Conservation (phyloP, 1,284 basidiomycete genomes). For the Melanopsichium pennsylvanicum region DNA sequence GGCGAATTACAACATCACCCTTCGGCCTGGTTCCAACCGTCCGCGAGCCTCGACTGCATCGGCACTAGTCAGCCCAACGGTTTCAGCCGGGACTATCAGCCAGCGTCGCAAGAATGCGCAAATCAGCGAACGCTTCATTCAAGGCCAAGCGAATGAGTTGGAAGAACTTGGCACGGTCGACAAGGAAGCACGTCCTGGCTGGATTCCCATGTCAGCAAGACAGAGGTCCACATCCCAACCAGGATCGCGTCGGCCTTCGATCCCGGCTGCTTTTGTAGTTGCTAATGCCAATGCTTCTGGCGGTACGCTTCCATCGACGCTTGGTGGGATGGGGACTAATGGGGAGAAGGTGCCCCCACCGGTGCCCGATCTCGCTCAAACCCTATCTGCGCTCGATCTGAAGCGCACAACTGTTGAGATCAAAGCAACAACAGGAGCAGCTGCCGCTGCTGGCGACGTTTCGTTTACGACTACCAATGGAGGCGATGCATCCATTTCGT, state of each 20-base stretch:
- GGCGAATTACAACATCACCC: slow-evolving; percentile 2
- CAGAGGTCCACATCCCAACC: slow-evolving; percentile 53
- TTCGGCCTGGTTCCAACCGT: slow-evolving; percentile 13
- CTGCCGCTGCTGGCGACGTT: neutral
- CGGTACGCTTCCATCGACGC: neutral
- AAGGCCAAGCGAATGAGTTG: slow-evolving; percentile 2
- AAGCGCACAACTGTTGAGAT: slow-evolving; percentile 3
- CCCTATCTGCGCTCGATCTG: slow-evolving; percentile 39
- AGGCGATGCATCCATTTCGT: neutral
- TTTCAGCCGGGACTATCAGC: slow-evolving; percentile 43
- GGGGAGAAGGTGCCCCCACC: slow-evolving; percentile 28
- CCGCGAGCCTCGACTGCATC: slow-evolving; percentile 31
- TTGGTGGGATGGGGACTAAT: neutral
- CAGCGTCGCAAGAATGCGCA: slow-evolving; percentile 36
- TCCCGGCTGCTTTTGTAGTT: slow-evolving; percentile 43
- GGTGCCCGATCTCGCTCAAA: slow-evolving; percentile 46
- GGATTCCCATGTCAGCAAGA: slow-evolving; percentile 13
- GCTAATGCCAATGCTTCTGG: slow-evolving; percentile 12
- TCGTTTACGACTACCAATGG: neutral
- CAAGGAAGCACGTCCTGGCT: neutral
- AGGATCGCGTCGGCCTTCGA: slow-evolving; percentile 40
- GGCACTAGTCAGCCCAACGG: slow-evolving; percentile 32
- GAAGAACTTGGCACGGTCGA: slow-evolving; percentile 1
- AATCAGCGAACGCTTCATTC: neutral
- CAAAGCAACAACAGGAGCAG: neutral